phyloP scores from a whole-genome alignment of 345 rosid genomes.

The Brassica napus region Da-Ae NC_063452.1:20324501-20325000 shows the following conservation, averaged over 20 bases:
- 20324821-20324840: slow-evolving; percentile 66
- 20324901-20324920: background rate
- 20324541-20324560: slow-evolving; percentile 18
- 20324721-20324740: slow-evolving; percentile 99
- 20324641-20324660: slow-evolving; percentile 1
- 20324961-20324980: slow-evolving; percentile 94
- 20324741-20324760: slow-evolving; percentile 99
- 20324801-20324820: slow-evolving; percentile 82
- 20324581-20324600: slow-evolving; percentile 7
- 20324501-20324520: slow-evolving; percentile 10
- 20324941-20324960: slow-evolving; percentile 90
- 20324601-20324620: slow-evolving; percentile 23
- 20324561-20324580: slow-evolving; percentile 11
- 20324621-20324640: slow-evolving; percentile 10
- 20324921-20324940: slow-evolving; percentile 21
- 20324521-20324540: background rate
- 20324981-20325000: slow-evolving; percentile 86
- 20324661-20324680: slow-evolving; percentile 29
- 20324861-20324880: background rate
- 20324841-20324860: slow-evolving; percentile 17
- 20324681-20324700: slow-evolving; percentile 40
- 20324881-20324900: background rate
- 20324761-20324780: slow-evolving; percentile 85
- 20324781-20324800: slow-evolving; percentile 96
- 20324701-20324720: slow-evolving; percentile 69